A percentile compares a stretch with the other conserved stretches of the same genome.
Evolutionary conservation across 208 protist genomes (phyloP).

Genomic region (Trypanosoma scelopori): DNA sequence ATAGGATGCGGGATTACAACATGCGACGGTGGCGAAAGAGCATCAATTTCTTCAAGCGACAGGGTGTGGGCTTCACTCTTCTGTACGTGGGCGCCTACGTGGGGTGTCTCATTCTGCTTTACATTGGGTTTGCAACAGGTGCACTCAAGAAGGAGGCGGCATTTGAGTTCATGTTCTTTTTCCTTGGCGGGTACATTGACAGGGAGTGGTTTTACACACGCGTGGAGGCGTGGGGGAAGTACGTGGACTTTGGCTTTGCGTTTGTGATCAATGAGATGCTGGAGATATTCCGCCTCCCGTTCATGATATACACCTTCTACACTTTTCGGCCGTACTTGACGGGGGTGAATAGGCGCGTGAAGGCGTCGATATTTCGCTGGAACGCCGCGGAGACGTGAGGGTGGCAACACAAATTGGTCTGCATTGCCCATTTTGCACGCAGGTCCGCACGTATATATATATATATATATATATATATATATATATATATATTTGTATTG

Average conservation of each 20-base stretch:
- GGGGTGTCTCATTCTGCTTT: constrained; percentile 51
- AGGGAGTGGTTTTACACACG: constrained; percentile 72
- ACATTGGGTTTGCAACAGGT: constrained; percentile 68
- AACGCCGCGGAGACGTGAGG: constrained; percentile 55
- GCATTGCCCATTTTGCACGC: neutral
- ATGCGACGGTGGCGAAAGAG: constrained; percentile 52
- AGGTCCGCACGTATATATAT: neutral
- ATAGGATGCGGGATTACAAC: constrained; percentile 67
- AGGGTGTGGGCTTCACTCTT: constrained; percentile 68
- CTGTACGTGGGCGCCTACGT: constrained; percentile 67
- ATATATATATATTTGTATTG: neutral
- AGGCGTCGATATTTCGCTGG: constrained; percentile 72
- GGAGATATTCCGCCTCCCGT: constrained; percentile 74
- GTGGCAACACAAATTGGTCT: neutral
- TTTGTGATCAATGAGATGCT: constrained; percentile 88
- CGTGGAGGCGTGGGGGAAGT: constrained; percentile 80
- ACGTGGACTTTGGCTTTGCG: constrained; percentile 87
- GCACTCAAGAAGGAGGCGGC: constrained; percentile 68
- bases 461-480: neutral
- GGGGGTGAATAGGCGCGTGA: constrained; percentile 51
- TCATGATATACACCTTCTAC: constrained; percentile 77
- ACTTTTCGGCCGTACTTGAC: constrained; percentile 59
- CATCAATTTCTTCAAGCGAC: constrained; percentile 79
- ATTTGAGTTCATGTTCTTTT: constrained; percentile 76
- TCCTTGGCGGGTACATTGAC: constrained; percentile 55